Base-by-base conservation (phyloP, 1,284 basidiomycete genomes). In the Sutorius eximius region DNA sequence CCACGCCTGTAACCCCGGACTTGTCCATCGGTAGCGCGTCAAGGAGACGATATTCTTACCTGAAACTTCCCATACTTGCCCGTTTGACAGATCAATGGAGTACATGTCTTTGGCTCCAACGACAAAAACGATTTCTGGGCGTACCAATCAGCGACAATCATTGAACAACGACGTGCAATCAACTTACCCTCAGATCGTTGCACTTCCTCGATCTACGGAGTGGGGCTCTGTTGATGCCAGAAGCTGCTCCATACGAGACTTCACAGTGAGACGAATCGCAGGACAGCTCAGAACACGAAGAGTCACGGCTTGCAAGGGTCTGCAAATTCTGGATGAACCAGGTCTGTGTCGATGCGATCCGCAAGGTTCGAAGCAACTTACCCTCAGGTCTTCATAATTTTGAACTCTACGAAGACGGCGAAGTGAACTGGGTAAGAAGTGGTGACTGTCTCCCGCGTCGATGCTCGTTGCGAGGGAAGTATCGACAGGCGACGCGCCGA, bases 391-490 rank as follows among this genome's bases (percentile, higher is more conserved):
- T 32, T 61, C 60, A 36, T 59, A 60, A 22, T 16, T 44, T 29
- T 47, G 52, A 2, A 69, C 49, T 30, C 61, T 61, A 44, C 65
- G 65, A 48, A 68, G 67, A 46, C 37, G 16, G 43, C 49, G 57
- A 32, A 30, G 33, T 27, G 27, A 16, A 10, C 18, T 32, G 1
- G 45, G 33, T 22, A 22, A 55, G 9, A 13, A 36, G 13, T 36
- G 50, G 27, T 16, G 36, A 36, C n/a, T 44, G 10, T 56, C 51
- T 16, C 41, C 54, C 16, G 43, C 24, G 34, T 64, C 52, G 8
- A 69, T 45, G 24, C 63, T 68, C 18, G 67, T 68, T 33, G 53
- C 63, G 5, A 64, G 49, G 20, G 64, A 66, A 36, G 63, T 59
- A 30, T 52, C 32, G 9, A 27, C 33, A 33, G 34, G 34, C 12